Base-by-base conservation (phyloP, 2,329 filamentous ascomycete genomes). In the Leptodontidium sp. region DNA sequence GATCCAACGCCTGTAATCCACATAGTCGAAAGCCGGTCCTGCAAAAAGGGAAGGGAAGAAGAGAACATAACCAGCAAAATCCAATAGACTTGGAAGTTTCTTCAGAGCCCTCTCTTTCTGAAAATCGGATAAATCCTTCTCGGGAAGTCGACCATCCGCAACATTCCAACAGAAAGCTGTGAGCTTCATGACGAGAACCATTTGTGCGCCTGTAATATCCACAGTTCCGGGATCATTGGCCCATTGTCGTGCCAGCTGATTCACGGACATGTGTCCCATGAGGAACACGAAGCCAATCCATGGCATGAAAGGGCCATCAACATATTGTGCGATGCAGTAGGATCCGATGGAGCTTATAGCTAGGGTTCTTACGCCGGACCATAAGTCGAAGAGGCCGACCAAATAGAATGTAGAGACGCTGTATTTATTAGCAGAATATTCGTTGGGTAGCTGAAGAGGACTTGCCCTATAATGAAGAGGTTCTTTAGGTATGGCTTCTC, bases 171-270 rank as follows among this genome's bases (percentile, higher is more conserved):
- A 97, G 78, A 99, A 99, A 5, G 95, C 92, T 26, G 90, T 93
- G 45, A 99, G 88, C 81, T 99, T 99, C 93, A 99, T 99, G 71
- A 98, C 91, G 75, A 98, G 82, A 43, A 99, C 96, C 96, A 99
- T 99, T 80, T 99, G 96, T 1, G 95, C 94, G 50, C 92, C 94
- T 0, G 95, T 98, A 74, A 99, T 94, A 79, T 99, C 96, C 68
- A 97, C 85, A 1, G 83, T 81, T 49, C 87, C 85, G 0, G 92
- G 88, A 70, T 88, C 85, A 74, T 91, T 85, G 49, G 86, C 82
- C 49, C 90, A 87, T 80, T 97, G 93, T 49, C 97, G 92, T 68
- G 88, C 84, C 71, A 99, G 91, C 80, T 99, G 96, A 79, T 89
- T 97, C 76, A 95, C 80, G 57, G 94, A 95, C 91, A 98, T 93